Evolutionary conservation across 2,329 filamentous ascomycete species (phyloP), one percentile per base, ranked within the genome.

Genomic region (Sporothrix mexicana): DNA sequence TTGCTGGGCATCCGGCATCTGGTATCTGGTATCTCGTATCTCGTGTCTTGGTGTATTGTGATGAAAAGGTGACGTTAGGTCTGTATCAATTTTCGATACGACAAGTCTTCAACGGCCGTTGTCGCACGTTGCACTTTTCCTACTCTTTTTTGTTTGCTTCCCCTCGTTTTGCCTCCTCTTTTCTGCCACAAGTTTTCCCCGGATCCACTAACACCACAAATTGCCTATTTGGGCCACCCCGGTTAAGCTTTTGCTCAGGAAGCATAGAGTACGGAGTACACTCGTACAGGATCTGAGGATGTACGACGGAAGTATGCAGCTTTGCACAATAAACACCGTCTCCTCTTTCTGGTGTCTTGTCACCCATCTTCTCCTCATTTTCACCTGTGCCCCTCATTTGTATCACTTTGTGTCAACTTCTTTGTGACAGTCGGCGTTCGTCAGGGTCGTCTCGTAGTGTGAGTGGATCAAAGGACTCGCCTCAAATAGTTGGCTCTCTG

Each of bases 161-260:
- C 62, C n/a, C 36, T 49, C 41, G 17, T 49, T 7, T 25, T 15
- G 3, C 20, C n/a, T 13, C 20, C 9, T 25, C 17, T 41, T 64
- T n/a, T 49, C 30, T 43, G 43, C 20, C 36, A 64, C 7, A 62
- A 20, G 49, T 17, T 51, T 20, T 20, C 61, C 61, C 61, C 17
- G 23, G 41, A 43, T 15, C 23, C 45, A 68, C 64, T 68, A 68
- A 68, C 23, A 68, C 64, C 49, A 2, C 10, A 36, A 68, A 68
- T 68, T 68, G 20, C 64, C 64, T 68, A 68, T 25, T 68, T 53
- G n/a, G 64, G 45, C 64, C 20, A 41, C 45, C 6, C 41, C 64
- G 43, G 45, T 51, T 53, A 36, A 53, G 20, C 45, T 67, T 51
- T 51, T 43, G 30, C 62, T 68, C 45, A 36, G 30, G 30, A 36